Conservation (phyloP, 306 rosid species). For the Malus fusca region DNA sequence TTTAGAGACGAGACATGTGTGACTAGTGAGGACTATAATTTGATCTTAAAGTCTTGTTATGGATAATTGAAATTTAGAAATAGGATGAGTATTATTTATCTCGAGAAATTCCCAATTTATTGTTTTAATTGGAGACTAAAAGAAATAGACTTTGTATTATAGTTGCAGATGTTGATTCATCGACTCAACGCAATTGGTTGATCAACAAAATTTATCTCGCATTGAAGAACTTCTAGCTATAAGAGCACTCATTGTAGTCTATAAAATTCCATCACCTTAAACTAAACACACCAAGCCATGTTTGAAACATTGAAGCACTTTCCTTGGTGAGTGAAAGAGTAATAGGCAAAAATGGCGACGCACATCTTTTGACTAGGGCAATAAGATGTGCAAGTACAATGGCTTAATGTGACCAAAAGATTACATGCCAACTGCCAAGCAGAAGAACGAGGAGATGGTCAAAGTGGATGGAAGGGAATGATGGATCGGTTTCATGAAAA, state of each 20-base stretch:
- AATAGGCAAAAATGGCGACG: background rate
- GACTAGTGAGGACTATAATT: background rate
- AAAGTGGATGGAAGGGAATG: background rate
- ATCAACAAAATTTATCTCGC: no score
- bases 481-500: background rate
- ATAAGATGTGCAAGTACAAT: background rate
- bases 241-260: background rate
- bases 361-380: no score
- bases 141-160: no score
- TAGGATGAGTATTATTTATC: background rate
- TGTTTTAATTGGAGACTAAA: no score
- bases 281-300: background rate
- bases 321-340: background rate
- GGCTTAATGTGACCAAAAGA: background rate
- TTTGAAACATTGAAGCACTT: background rate
- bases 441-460: background rate
- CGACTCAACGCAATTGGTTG: no score
- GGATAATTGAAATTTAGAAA: background rate
- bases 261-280: background rate
- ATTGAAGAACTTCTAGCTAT: no score
- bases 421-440: background rate
- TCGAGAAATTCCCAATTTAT: no score
- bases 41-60: background rate
- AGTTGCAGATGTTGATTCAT: no score
- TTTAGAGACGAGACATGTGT: no score